phyloP scores from a whole-genome alignment of 352 stramenopile species.

The Phytophthora meadii region DNA sequence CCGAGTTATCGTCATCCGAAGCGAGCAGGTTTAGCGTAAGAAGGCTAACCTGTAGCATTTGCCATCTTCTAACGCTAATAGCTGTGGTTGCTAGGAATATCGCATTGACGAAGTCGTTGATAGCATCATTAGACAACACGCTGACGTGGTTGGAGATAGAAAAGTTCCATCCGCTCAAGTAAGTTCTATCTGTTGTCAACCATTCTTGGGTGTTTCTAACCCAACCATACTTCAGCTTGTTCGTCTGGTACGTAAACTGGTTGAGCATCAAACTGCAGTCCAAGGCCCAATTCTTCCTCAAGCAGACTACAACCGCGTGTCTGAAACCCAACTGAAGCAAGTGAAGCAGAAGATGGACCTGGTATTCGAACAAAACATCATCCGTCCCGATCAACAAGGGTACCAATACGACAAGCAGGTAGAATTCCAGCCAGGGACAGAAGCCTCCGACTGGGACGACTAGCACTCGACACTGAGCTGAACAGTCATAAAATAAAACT shows the following conservation, averaged over 20 bases:
- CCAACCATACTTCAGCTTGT: constrained; percentile 38
- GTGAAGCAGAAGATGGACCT: constrained; percentile 79
- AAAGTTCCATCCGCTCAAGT: constrained; percentile 63
- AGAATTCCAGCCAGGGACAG: constrained; percentile 49
- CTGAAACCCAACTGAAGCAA: constrained; percentile 70
- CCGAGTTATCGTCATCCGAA: constrained; percentile 13
- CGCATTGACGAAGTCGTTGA: constrained; percentile 44
- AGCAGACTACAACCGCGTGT: constrained; percentile 84
- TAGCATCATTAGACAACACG: constrained; percentile 49
- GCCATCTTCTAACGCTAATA: too few species aligned
- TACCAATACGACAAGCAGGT: constrained; percentile 82
- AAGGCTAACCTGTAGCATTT: too few species aligned
- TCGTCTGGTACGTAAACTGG: constrained; percentile 55
- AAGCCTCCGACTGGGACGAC: constrained; percentile 72
- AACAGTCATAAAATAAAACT: constrained; percentile 61
- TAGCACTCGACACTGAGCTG: constrained; percentile 22
- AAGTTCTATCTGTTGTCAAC: too few species aligned
- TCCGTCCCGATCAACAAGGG: constrained; percentile 56
- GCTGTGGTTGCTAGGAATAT: constrained; percentile 29
- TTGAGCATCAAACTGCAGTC: constrained; percentile 18
- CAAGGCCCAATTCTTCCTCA: constrained; percentile 43
- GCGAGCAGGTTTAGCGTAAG: constrained; percentile 23
- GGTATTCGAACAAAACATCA: constrained; percentile 69
- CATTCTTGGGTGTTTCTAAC: not conserved
- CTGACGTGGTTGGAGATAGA: constrained; percentile 41